Percentiles rank a stretch among this genome's conserved stretches.
Evolutionary conservation across 768 basidiomycete species (phyloP).

Genomic region (Steccherinum ochraceum): DNA sequence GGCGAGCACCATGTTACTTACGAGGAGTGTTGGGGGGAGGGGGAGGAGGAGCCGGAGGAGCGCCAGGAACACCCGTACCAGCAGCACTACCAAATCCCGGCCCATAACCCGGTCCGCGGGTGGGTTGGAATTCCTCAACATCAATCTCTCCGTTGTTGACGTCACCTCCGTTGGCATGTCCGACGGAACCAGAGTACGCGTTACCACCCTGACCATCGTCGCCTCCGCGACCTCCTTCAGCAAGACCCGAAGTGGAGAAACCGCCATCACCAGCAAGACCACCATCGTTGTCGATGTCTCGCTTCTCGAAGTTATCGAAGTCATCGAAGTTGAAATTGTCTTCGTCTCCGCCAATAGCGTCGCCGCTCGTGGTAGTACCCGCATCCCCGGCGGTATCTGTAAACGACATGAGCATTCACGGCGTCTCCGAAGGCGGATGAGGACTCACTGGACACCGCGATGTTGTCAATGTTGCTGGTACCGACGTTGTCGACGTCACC

Average conservation of each 20-base stretch:
- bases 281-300: slow-evolving; percentile 9
- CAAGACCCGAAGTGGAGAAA: slow-evolving; percentile 9
- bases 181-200: slow-evolving; percentile 11
- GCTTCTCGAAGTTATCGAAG: slow-evolving; percentile 1
- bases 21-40: neutral
- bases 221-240: slow-evolving; percentile 10
- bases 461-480: slow-evolving; percentile 10
- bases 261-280: slow-evolving; percentile 10
- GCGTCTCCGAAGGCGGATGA: neutral
- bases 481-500: slow-evolving; percentile 9
- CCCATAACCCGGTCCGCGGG: no score
- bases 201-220: slow-evolving; percentile 9
- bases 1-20: no score
- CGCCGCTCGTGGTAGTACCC: slow-evolving; percentile 10
- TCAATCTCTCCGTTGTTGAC: slow-evolving; percentile 6
- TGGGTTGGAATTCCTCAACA: neutral
- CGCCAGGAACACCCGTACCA: slow-evolving; percentile 4
- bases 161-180: slow-evolving; percentile 9
- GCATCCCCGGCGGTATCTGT: slow-evolving; percentile 10
- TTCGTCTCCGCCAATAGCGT: slow-evolving; percentile 8
- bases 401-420: neutral
- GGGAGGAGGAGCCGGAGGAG: neutral
- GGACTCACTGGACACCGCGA: slow-evolving; percentile 3
- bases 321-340: neutral
- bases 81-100: neutral